Conservation (phyloP, 1,284 basidiomycete genomes). For the Apiotrichum laibachii region DNA sequence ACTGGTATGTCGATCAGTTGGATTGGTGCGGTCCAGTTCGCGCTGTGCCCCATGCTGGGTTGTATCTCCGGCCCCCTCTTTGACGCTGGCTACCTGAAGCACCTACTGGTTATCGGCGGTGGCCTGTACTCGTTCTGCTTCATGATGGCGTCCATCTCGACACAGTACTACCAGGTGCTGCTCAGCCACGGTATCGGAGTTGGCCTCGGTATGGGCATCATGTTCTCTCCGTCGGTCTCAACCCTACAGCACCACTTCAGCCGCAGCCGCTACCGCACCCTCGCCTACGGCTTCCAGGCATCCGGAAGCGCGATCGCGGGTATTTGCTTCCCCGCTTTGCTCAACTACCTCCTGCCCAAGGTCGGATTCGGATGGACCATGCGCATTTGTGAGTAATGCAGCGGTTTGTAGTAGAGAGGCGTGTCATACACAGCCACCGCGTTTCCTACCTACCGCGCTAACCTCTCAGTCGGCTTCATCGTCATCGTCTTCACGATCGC, state of each 20-base stretch:
- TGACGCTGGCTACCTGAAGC: constrained; percentile 60
- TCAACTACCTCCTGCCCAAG: constrained; percentile 53
- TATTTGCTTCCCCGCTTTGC: constrained; percentile 56
- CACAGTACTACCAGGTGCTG: constrained; percentile 58
- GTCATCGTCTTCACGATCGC: constrained; percentile 23
- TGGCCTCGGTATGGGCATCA: constrained; percentile 49
- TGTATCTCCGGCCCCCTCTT: constrained; percentile 61
- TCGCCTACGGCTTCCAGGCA: constrained; percentile 43
- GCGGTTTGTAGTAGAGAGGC: too few relatives aligned
- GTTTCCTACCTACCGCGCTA: not conserved
- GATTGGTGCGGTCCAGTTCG: constrained; percentile 69
- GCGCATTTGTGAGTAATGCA: constrained; percentile 34
- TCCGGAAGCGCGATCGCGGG: constrained; percentile 46
- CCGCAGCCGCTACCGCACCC: constrained; percentile 36
- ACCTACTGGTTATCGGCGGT: constrained; percentile 55
- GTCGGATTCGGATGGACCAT: constrained; percentile 53
- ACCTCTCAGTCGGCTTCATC: constrained; percentile 35
- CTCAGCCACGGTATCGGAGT: constrained; percentile 32
- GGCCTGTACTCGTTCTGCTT: constrained; percentile 56
- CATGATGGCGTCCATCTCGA: constrained; percentile 60
- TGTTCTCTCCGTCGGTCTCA: constrained; percentile 55
- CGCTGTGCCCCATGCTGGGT: constrained; percentile 52
- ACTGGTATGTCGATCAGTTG: constrained; percentile 54
- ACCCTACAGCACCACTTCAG: constrained; percentile 58
- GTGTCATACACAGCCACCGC: too few relatives aligned